Base-by-base conservation (phyloP, 2,329 filamentous ascomycete species). In the Gnomoniopsis smithogilvyi region DNA sequence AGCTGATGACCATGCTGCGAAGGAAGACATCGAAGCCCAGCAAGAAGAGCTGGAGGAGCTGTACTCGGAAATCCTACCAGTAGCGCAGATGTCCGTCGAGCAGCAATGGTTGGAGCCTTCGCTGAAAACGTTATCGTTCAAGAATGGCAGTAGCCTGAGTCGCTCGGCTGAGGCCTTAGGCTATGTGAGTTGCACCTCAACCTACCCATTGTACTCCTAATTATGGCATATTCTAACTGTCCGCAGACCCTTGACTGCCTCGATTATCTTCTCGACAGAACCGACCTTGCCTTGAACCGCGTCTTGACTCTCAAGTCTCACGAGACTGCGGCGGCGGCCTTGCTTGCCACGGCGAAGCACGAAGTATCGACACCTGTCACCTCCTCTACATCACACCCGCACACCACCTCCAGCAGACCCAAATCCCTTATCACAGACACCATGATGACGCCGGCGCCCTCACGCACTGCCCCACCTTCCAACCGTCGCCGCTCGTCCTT, bases 21-120 rank as follows among this genome's bases (percentile, higher is more conserved):
- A 64, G 1, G 74, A 73, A 6, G 80, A 84, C 51, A 76, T 80
- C 11, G 74, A 72, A 15, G 76, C 79, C 3, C 68, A 89, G 2
- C 81, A 87, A 65, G 80, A 82, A 34, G 88, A 91, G 66, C 76
- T 91, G 1, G 86, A 90, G 64, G 89, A 86, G 4, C 75, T 91
- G 3, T 87, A 89, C 64, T 76, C 85, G 0, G 89, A 91, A 67
- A 86, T 91, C 45, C 74, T 88, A 0, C 84, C 87, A 0, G 85
- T 91, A 2, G 83, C 87, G 7, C 84, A 89, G 62, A 91, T 91
- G 84, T 84, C 87, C 0, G 79, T 87, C 1, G 86, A 90, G 64
- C 83, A 88, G 65, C 85, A 89, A 67, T 81, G 87, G 64, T 76
- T 88, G 6, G 80, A 84, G 60, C 87, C 88, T 0, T 83, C 87